phyloP scores from a whole-genome alignment of 176 grass and related monocot species.

The Oryza longistaminata region DNA sequence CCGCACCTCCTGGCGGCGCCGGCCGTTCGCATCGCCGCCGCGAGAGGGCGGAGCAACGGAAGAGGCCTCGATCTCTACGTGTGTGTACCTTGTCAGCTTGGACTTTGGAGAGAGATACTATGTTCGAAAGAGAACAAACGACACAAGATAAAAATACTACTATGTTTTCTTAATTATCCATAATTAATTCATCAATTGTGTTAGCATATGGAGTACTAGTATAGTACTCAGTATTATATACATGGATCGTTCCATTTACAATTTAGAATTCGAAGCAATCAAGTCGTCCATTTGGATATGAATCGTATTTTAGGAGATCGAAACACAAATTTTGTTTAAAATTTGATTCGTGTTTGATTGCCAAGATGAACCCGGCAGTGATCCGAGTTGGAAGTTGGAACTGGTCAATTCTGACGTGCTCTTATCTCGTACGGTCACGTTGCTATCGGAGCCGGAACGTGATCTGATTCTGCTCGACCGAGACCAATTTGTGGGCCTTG shows the following conservation, averaged over 20 bases:
- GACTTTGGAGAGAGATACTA: background rate
- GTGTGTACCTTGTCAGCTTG: background rate
- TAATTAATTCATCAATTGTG: too few relatives aligned
- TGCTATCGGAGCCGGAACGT: too few relatives aligned
- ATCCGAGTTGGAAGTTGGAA: too few relatives aligned
- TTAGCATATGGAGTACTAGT: background rate
- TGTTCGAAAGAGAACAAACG: conserved; percentile 4
- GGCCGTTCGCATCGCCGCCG: conserved; percentile 47
- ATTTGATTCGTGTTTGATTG: too few relatives aligned
- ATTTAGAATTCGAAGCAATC: background rate
- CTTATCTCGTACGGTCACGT: too few relatives aligned
- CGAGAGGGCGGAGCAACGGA: background rate
- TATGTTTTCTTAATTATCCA: too few relatives aligned
- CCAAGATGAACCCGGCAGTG: too few relatives aligned
- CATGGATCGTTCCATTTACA: background rate
- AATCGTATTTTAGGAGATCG: background rate
- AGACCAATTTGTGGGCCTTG: too few relatives aligned
- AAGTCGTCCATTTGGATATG: background rate
- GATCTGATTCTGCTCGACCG: too few relatives aligned
- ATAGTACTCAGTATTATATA: background rate
- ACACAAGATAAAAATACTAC: background rate
- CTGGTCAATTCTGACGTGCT: too few relatives aligned
- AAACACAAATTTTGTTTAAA: background rate
- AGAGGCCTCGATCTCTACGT: background rate
- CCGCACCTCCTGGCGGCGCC: conserved; percentile 23